Base-by-base conservation (phyloP, 1,284 basidiomycete species). In the Apiotrichum veenhuisii region DNA sequence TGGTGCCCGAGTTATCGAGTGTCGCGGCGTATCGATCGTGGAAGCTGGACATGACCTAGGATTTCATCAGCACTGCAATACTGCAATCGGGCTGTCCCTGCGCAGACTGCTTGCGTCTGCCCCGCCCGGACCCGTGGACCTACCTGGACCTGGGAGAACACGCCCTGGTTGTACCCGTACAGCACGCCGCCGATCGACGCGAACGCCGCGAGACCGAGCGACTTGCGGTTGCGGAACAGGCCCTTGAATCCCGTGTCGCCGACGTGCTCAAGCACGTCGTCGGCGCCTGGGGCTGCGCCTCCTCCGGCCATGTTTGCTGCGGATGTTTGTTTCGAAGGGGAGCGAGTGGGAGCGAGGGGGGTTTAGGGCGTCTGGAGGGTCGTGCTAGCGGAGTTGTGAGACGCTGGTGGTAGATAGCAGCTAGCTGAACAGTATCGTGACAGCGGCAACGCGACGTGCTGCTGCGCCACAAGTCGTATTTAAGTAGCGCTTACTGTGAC, bases 161-260 rank as follows among this genome's bases (percentile, higher is more conserved):
- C 73, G 65, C 72, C 73, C 57, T 70, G 55, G 42, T 50, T 45
- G 64, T 73, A 75, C 18, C 73, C 73, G 59, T 75, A 75, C 3
- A 77, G 59, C 3, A 77, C 73, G 64, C 73, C 74, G 27, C 75
- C 75, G n/a, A 74, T 54, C 1, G 70, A 72, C 0, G 72, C 73
- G 50, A 77, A 77, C 25, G 56, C 47, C 9, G 57, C 54, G 11
- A 62, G 34, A 5, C 36, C 41, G 14, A 62, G 42, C 9, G 49
- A 41, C 44, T 54, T 58, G 26, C 40, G 36, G 51, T 58, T 62
- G 30, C 38, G n/a, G 40, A 62, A 37, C 18, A 62, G 60, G 23
- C 56, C 56, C 9, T 48, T 34, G 33, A 46, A 62, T 38, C 60
- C 60, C 0, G 55, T 50, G 26, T 44, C 34, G 14, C 53, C 56